phyloP scores from a whole-genome alignment of 129 eudicot genomes.

The Arctium lappa region DNA sequence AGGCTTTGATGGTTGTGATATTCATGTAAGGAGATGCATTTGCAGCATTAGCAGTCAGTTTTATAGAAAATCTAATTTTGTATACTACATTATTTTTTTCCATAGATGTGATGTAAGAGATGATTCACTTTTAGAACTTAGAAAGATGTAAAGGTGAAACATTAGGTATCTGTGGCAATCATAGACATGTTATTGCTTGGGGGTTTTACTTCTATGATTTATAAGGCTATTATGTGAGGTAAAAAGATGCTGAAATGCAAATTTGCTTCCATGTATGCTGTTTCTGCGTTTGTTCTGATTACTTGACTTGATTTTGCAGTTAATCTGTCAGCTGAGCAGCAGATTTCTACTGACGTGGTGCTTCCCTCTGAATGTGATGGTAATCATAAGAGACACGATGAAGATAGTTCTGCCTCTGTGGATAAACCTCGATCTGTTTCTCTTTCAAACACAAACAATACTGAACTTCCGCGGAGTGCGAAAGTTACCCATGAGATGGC shows the following conservation, averaged over 20 bases:
- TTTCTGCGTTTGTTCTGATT: slow-evolving; percentile 17
- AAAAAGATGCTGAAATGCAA: slow-evolving; percentile 7
- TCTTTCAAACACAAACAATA: slow-evolving; percentile 25
- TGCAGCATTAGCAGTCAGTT: background rate
- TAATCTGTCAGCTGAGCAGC: slow-evolving; percentile 19
- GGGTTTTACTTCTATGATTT: background rate
- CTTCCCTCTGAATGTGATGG: slow-evolving; percentile 12
- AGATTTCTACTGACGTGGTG: slow-evolving; percentile 24
- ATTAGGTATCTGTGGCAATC: background rate
- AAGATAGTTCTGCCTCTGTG: slow-evolving; percentile 19
- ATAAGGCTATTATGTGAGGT: background rate
- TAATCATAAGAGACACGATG: slow-evolving; percentile 23
- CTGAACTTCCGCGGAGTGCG: slow-evolving; percentile 30
- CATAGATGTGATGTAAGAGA: background rate
- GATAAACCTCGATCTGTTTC: slow-evolving; percentile 33
- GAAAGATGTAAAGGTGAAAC: background rate
- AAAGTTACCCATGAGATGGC: slow-evolving; percentile 19
- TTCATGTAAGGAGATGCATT: background rate
- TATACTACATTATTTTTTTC: background rate
- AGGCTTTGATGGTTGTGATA: background rate
- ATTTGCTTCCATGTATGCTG: background rate
- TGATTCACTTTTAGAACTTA: background rate
- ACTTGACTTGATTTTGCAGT: slow-evolving; percentile 27
- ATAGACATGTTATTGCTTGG: background rate
- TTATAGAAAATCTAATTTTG: background rate